Base-by-base conservation (phyloP, 75 land plant species). In the Sequoia sempervirens region DNA sequence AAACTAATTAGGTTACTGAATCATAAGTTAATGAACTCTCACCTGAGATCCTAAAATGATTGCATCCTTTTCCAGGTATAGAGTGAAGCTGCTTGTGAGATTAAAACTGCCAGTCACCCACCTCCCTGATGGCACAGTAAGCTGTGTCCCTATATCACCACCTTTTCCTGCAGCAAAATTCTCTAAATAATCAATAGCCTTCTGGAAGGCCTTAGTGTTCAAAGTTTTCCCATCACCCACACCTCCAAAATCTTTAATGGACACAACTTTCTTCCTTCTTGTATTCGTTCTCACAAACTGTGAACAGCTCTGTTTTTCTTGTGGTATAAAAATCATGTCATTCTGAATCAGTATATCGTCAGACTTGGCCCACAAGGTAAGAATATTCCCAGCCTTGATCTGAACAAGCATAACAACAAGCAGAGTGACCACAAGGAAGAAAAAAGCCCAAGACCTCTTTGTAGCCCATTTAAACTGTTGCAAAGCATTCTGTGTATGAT, bases 51-150 rank as follows among this genome's bases (percentile, higher is more conserved):
- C 96, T 64, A 92, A 81, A 54, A 95, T 86, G 14, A 89, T 83
- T 30, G 96, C 96, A 75, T 92, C 95, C 23, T 89, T 47, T 69
- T 90, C 90, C 37, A 95, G 89, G 86, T 84, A 93, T 30, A 95
- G 86, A 43, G 95, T 93, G 88, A 95, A 89, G 82, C 89, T 84
- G 82, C 95, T 94, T 83, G 96, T 94, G 84, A 94, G 90, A 88
- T 94, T 94, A 81, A 95, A 95, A 79, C 88, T 84, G 7, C 95
- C 96, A 18, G 95, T 93, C 32, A 95, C 52, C 96, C 96, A 95
- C 15, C 84, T 87, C n/a, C 96, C 96, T 23, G 61, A 28, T 0
- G 95, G 95, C 9, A 95, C 88, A 54, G 84, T 87, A 43, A 95
- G 89, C 85, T 84, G 84, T 66, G 90, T 53, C 20, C 95, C 96